These are phyloP conservation scores for Fusarium sp. DNA, from an alignment of 2,329 filamentous ascomycete species.

Conservation along the genomic window DNA sequence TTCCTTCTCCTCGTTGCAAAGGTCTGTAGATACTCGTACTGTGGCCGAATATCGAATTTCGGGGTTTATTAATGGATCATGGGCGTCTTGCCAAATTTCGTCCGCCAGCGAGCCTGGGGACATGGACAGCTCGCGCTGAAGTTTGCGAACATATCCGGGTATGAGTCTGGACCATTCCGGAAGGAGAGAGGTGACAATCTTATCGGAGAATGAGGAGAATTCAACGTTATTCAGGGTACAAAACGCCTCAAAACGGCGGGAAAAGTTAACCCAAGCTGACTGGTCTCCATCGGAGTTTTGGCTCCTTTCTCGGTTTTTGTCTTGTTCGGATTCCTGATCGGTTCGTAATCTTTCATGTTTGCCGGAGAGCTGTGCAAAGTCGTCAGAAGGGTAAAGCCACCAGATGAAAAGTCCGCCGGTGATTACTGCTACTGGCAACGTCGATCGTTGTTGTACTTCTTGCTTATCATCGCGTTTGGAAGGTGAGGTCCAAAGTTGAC, in stretches of 20 bases:
- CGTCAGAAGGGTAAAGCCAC: slow-evolving; percentile 58
- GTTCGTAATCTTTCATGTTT: slow-evolving; percentile 17
- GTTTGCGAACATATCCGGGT: slow-evolving; percentile 81
- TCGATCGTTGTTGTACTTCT: slow-evolving; percentile 39
- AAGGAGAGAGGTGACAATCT: slow-evolving; percentile 76
- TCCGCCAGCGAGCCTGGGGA: slow-evolving; percentile 88
- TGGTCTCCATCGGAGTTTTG: slow-evolving; percentile 43
- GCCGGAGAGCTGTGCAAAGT: slow-evolving; percentile 53
- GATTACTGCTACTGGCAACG: slow-evolving; percentile 49
- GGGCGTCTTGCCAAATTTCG: slow-evolving; percentile 92
- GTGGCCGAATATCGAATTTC: slow-evolving; percentile 85
- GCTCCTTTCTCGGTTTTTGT: slow-evolving; percentile 31
- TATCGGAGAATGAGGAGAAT: slow-evolving; percentile 65
- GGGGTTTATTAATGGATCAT: slow-evolving; percentile 83
- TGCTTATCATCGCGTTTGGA: slow-evolving; percentile 34
- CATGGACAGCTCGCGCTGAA: slow-evolving; percentile 89
- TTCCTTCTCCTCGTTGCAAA: slow-evolving; percentile 84
- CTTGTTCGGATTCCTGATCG: slow-evolving; percentile 11
- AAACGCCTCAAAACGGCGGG: slow-evolving; percentile 62
- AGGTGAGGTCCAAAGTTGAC: slow-evolving; percentile 33
- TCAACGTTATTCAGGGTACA: slow-evolving; percentile 65
- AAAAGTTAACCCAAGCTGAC: slow-evolving; percentile 62
- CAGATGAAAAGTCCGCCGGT: slow-evolving; percentile 55
- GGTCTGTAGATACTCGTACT: slow-evolving; percentile 82
- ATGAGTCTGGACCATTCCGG: slow-evolving; percentile 85